Evolutionary conservation across 805 yeast species (phyloP), one percentile per base, ranked within the genome.

Genomic region (Nakazawaea pomicola): DNA sequence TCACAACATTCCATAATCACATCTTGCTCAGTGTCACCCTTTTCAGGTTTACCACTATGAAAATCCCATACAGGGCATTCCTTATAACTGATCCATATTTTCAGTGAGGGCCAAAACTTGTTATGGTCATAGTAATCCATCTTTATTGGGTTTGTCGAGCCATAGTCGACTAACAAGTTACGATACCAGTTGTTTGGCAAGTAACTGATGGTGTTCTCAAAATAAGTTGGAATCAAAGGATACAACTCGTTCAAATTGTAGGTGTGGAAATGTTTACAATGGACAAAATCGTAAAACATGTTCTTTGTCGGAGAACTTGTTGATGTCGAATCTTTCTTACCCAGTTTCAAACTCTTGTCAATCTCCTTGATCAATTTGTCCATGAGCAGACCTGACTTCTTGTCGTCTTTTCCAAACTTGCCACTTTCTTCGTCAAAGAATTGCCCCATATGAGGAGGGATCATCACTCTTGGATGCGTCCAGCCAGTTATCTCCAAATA

Each of bases 201-300:
- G 33, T 36, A 36, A 27, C 33, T 27, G 5, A 32, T n/a, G 15
- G 37, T 27, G 17, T 41, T 41, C 46, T 78, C 81, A 36, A 68
- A 70, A 11, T 57, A 50, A 0, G 78, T 62, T 25, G 60, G 49
- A 6, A 59, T 51, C 44, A 78, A 55, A 2, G 80, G 80, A 4
- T 65, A 59, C 21, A 77, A 40, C 39, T 72, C 72, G 1, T 63
- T 58, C 30, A 65, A 50, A 3, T 41, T 23, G 29, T 41, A 41
- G 12, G 41, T 36, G 19, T 41, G 45, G 38, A 32, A 41, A 36
- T 41, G 35, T 28, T 36, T 41, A 20, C 41, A 36, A 36, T 41
- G 45, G 19, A 41, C 45, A 36, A 36, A 36, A 30, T 35, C 18
- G 9, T 30, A 6, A 28, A 30, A 41, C 4, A 31, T 11, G 19